Evolutionary conservation across 257 asterid species (phyloP).

Genomic region (Gardenia jasminoides): DNA sequence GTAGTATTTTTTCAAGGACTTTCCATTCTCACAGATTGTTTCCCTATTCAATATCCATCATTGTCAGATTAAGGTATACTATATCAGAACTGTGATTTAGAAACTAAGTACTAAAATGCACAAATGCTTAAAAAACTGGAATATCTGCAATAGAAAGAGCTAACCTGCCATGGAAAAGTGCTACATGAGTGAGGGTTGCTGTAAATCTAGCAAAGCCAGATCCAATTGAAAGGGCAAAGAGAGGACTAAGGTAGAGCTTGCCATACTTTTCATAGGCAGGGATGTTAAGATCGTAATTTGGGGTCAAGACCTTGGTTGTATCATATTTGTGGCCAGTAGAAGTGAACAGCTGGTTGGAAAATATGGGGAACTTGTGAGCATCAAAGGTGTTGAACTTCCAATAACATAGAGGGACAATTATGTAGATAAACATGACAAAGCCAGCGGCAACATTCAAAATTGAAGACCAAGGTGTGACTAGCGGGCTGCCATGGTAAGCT

Average conservation of each 20-base stretch:
- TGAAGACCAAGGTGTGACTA: slow-evolving; percentile 83
- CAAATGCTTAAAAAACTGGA: not conserved
- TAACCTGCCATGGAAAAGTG: slow-evolving; percentile 91
- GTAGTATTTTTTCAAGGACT: not conserved
- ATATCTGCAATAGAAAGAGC: slow-evolving; percentile 2
- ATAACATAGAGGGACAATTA: slow-evolving; percentile 84
- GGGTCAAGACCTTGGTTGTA: slow-evolving; percentile 77
- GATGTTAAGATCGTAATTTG: slow-evolving; percentile 70
- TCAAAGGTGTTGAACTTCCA: slow-evolving; percentile 94
- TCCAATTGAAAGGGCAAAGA: slow-evolving; percentile 91
- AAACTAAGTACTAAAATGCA: not conserved
- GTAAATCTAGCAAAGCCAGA: slow-evolving; percentile 96
- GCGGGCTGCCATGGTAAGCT: slow-evolving; percentile 97
- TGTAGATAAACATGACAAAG: slow-evolving; percentile 84
- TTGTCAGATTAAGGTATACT: not conserved
- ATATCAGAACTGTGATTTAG: not conserved
- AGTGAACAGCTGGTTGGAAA: slow-evolving; percentile 79
- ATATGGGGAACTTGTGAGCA: slow-evolving; percentile 88
- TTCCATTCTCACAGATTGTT: not conserved
- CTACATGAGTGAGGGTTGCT: slow-evolving; percentile 89
- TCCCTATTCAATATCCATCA: not conserved
- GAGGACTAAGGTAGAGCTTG: slow-evolving; percentile 96
- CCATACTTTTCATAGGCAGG: slow-evolving; percentile 70
- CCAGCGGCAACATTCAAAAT: slow-evolving; percentile 80
- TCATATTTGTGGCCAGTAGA: slow-evolving; percentile 68